Base-by-base conservation (phyloP, 2,329 filamentous ascomycete species). In the Colletotrichum shisoi region DNA sequence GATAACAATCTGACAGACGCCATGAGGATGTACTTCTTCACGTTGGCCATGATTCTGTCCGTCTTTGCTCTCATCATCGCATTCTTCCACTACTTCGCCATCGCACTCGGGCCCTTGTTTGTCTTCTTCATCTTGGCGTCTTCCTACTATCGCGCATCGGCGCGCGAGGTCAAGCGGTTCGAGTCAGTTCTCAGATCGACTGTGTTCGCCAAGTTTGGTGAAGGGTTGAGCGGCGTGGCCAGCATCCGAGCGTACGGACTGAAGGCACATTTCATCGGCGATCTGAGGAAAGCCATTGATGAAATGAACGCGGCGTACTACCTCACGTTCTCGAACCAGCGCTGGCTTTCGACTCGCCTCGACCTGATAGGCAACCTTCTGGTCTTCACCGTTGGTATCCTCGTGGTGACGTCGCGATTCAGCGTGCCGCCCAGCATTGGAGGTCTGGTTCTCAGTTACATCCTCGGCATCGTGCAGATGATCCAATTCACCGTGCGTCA, bases 291-390 rank as follows among this genome's bases (percentile, higher is more conserved):
- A 1, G 83, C 92, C 0, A 91, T 98, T 69, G 93, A 99, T 76
- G 86, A 92, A 70, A 97, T 98, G 94, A 90, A 98, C 76, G 87
- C 90, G 27, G 94, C 94, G 0, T 98, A 98, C 78, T 99, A 93
- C 76, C 84, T 98, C 42, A 98, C 94, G 0, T 98, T 96, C 76
- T 91, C 93, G 4, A 98, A 97, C 75, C 94, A 98, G 80, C 87
- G 95, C 45, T 99, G 94, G 94, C 84, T 98, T 17, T 93, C 91
- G 9, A 82, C 94, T 2, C 89, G 95, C 4, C 84, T 98, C 2
- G 95, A 98, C 76, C 81, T 89, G 44, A 92, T 98, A 60, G 93
- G 93, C 21, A 94, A 91, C 69, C 74, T 91, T 15, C 84, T 99
- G 2, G 93, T 98, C 17, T 95, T 98, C 74, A 91, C 90, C 0